A percentile compares a stretch with the other conserved stretches of the same genome.
Conservation (phyloP, 805 yeast species). For the Teunomyces lycoperdinae region DNA sequence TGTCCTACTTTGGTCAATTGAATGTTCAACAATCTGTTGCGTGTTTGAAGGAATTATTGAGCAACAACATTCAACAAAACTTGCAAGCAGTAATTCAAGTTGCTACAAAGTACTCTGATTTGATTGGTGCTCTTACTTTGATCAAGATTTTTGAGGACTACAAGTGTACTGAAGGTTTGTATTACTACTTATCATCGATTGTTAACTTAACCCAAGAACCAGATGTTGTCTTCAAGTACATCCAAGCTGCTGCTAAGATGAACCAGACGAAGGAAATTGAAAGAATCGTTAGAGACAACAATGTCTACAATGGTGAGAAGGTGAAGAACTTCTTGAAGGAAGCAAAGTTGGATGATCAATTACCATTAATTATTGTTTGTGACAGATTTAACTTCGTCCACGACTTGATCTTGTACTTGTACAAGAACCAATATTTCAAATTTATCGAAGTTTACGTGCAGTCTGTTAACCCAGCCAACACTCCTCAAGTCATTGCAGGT, state of each 20-base stretch:
- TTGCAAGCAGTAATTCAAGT: conserved; percentile 93
- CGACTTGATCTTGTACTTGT: conserved; percentile 87
- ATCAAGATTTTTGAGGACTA: conserved; percentile 92
- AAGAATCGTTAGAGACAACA: conserved; percentile 91
- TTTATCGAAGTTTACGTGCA: conserved; percentile 97
- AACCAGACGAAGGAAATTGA: conserved; percentile 94
- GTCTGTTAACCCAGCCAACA: conserved; percentile 92
- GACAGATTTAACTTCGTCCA: conserved; percentile 90
- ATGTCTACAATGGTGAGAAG: conserved; percentile 92
- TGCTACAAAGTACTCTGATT: conserved; percentile 92
- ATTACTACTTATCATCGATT: conserved; percentile 88
- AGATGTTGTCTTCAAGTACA: conserved; percentile 93
- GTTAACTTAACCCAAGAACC: conserved; percentile 93
- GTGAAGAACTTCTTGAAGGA: conserved; percentile 97
- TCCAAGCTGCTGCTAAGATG: conserved; percentile 87
- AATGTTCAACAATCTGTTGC: conserved; percentile 91
- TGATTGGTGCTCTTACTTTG: conserved; percentile 80
- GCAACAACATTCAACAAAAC: conserved; percentile 74
- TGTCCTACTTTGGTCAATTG: conserved; percentile 85
- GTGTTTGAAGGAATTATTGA: conserved; percentile 82
- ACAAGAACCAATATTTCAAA: conserved; percentile 93
- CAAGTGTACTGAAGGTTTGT: conserved; percentile 89
- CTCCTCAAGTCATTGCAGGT: conserved; percentile 97
- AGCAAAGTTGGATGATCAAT: conserved; percentile 88
- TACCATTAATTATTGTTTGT: conserved; percentile 94